Evolutionary conservation across 768 basidiomycete genomes (phyloP).

Genomic region (Naganishia vaughanmartiniae): DNA sequence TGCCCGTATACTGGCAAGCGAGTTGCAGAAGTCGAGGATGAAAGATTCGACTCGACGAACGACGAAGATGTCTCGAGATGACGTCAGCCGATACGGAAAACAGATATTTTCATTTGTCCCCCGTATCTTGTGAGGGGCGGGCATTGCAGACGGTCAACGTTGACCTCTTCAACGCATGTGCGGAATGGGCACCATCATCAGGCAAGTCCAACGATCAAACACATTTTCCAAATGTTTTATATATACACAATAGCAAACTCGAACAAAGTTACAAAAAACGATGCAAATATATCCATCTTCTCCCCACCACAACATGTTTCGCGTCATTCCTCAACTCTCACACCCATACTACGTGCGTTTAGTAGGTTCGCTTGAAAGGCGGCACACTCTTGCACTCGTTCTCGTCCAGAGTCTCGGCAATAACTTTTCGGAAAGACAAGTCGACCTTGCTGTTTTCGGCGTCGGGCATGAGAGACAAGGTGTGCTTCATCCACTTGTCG

Average conservation of each 20-base stretch:
- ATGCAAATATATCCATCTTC: not conserved
- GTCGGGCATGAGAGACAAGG: slow-evolving; percentile 87
- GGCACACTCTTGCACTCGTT: slow-evolving; percentile 95
- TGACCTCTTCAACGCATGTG: too few species aligned
- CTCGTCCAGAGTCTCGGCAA: slow-evolving; percentile 82
- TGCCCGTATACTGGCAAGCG: too few species aligned
- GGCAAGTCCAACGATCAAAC: not conserved
- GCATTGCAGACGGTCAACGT: too few species aligned
- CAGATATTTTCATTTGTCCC: too few species aligned
- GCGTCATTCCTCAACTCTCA: not conserved
- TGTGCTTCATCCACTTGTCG: slow-evolving; percentile 57
- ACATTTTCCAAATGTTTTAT: not conserved
- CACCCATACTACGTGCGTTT: slow-evolving; percentile 9
- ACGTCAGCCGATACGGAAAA: not conserved
- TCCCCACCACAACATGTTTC: slow-evolving; percentile 1
- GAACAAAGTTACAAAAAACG: slow-evolving; percentile 10
- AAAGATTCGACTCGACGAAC: not conserved
- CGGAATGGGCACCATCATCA: too few species aligned
- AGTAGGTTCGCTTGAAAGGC: slow-evolving; percentile 96
- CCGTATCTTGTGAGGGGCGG: too few species aligned
- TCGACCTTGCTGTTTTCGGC: slow-evolving; percentile 73
- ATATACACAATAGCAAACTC: not conserved
- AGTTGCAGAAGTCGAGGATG: too few species aligned
- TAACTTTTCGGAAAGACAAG: slow-evolving; percentile 84
- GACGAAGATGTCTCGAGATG: not conserved